A percentile compares a stretch with the other conserved stretches of the same genome.
These are phyloP conservation scores for Trichophyton rubrum DNA, from an alignment of 2,329 filamentous ascomycete species.

Conservation along the genomic window DNA sequence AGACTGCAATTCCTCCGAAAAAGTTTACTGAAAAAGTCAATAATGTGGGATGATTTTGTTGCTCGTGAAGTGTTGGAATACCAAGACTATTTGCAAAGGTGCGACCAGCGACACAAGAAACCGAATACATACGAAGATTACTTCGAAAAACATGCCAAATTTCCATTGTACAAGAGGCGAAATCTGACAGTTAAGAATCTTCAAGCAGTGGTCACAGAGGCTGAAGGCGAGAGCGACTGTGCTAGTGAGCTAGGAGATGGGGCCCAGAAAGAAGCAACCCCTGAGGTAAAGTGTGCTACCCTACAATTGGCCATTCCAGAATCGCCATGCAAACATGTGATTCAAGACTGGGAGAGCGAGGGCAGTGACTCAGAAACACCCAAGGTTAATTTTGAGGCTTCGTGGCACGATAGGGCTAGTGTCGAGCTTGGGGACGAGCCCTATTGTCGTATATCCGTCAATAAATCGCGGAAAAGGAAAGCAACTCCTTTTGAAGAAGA, in stretches of 20 bases:
- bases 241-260: not conserved
- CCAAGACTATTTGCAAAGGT: conserved; percentile 22
- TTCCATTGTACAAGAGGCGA: conserved; percentile 26
- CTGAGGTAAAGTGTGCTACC: not conserved
- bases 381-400: not conserved
- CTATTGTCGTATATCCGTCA: not conserved
- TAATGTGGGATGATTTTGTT: conserved; percentile 37
- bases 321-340: not conserved
- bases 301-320: not conserved
- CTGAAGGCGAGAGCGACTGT: not conserved
- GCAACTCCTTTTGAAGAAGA: not conserved
- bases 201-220: conserved; percentile 20
- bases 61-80: conserved; percentile 30
- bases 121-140: conserved; percentile 28
- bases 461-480: not conserved
- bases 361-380: not conserved
- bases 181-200: conserved; percentile 25
- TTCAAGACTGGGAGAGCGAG: not conserved
- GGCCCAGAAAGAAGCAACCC: not conserved
- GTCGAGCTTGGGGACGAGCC: conserved; percentile 14
- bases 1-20: conserved; percentile 24
- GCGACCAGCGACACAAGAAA: conserved; percentile 17
- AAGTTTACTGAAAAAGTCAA: conserved; percentile 24
- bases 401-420: not conserved
- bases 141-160: conserved; percentile 24